phyloP scores from a whole-genome alignment of 768 basidiomycete genomes.

The Epithele typhae region DNA sequence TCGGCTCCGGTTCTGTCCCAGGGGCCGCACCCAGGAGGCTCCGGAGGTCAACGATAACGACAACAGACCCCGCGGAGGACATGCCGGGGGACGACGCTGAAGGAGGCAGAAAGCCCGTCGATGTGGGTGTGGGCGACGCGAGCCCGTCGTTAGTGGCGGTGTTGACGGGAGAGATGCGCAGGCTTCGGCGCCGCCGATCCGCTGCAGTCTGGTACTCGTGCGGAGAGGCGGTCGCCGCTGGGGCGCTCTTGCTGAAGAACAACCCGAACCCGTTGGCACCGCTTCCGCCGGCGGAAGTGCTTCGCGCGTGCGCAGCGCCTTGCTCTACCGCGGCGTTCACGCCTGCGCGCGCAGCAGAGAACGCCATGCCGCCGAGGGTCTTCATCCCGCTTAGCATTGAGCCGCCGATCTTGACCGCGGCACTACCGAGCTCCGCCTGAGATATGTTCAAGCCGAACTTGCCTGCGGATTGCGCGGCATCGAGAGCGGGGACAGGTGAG shows the following conservation, averaged over 20 bases:
- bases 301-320: not conserved
- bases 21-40: slow-evolving; percentile 23
- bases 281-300: slow-evolving; percentile 6
- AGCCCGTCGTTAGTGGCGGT: not conserved
- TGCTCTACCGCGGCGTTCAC: slow-evolving; percentile 18
- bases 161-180: slow-evolving; percentile 3
- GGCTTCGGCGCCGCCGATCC: slow-evolving; percentile 8
- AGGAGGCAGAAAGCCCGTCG: slow-evolving; percentile 7
- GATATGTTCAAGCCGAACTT: slow-evolving; percentile 30
- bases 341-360: slow-evolving; percentile 37
- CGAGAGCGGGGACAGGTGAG: slow-evolving; percentile 4
- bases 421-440: slow-evolving; percentile 47
- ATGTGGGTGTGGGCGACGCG: slow-evolving; percentile 14
- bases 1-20: slow-evolving; percentile 22
- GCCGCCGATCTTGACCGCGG: slow-evolving; percentile 57
- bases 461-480: slow-evolving; percentile 15
- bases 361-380: slow-evolving; percentile 57
- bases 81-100: not conserved
- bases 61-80: slow-evolving; percentile 29
- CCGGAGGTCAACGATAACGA: slow-evolving; percentile 55
- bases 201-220: slow-evolving; percentile 16
- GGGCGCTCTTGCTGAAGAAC: slow-evolving; percentile 64
- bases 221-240: slow-evolving; percentile 33
- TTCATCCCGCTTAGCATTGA: slow-evolving; percentile 61
- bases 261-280: slow-evolving; percentile 10